Evolutionary conservation across 2,329 filamentous ascomycete species (phyloP).

Genomic region (Tolypocladium pustulatum): DNA sequence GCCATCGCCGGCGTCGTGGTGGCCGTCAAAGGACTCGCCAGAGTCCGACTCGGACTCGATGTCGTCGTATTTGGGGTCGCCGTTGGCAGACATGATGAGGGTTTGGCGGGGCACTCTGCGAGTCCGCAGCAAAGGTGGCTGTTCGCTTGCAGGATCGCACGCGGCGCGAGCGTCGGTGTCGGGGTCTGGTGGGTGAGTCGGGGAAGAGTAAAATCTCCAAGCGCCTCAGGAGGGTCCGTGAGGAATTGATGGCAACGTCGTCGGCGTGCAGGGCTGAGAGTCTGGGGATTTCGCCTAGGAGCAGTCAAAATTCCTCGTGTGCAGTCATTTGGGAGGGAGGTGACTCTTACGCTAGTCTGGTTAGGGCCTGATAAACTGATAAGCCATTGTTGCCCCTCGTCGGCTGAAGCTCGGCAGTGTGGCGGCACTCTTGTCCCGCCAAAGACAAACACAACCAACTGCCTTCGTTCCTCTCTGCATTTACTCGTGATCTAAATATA

Average conservation of each 20-base stretch:
- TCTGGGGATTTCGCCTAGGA: slow-evolving; percentile 21
- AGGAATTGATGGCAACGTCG: slow-evolving; percentile 3
- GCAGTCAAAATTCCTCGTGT: slow-evolving; percentile 33
- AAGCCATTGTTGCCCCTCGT: slow-evolving; percentile 24
- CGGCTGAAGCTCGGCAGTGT: slow-evolving; percentile 16
- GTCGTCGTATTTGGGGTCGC: slow-evolving; percentile 57
- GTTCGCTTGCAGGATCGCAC: not conserved
- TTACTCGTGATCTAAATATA: not conserved
- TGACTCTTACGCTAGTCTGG: slow-evolving; percentile 29
- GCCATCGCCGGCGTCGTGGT: slow-evolving; percentile 48
- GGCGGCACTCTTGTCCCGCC: not conserved
- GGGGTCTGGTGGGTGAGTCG: not conserved
- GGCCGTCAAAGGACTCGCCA: slow-evolving; percentile 52
- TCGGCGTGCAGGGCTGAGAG: slow-evolving; percentile 8
- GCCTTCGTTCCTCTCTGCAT: not conserved
- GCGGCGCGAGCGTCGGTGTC: not conserved
- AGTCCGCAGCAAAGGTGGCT: not conserved
- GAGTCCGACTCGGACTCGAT: slow-evolving; percentile 62
- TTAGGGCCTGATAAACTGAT: slow-evolving; percentile 26
- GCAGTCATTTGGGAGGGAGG: slow-evolving; percentile 20
- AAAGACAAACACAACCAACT: not conserved
- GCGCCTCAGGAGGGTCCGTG: not conserved
- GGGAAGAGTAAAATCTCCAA: not conserved
- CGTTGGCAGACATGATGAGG: slow-evolving; percentile 41
- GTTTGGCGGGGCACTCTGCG: slow-evolving; percentile 18